Conservation (phyloP, 2,329 filamentous ascomycete species). For the Fusarium sp. region DNA sequence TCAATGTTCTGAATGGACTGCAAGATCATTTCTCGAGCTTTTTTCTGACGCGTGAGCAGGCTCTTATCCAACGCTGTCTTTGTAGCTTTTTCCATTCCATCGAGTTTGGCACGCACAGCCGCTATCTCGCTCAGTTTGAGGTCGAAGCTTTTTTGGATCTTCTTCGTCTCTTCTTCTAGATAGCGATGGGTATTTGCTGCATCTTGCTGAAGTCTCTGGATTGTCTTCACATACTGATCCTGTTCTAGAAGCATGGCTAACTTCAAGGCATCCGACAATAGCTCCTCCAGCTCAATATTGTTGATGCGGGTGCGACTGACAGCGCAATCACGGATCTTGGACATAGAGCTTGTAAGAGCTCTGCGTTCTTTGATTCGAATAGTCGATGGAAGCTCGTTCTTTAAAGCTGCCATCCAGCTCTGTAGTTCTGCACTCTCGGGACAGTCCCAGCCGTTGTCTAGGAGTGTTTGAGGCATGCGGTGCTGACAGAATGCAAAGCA, state of each 20-base stretch:
- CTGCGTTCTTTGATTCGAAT: accelerated
- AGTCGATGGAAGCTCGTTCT: accelerated
- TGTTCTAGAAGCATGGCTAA: accelerated
- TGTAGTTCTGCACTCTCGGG: neutral
- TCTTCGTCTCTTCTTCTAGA: neutral
- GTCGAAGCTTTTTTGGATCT: accelerated
- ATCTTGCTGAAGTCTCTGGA: accelerated
- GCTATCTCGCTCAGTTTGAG: neutral
- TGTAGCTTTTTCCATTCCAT: neutral
- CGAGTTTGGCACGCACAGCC: neutral
- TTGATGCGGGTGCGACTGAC: neutral
- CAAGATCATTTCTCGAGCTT: neutral
- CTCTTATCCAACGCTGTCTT: accelerated
- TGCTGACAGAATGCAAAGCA: neutral
- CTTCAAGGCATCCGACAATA: neutral
- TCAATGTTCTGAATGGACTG: neutral
- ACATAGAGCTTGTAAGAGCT: accelerated
- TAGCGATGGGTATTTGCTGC: accelerated
- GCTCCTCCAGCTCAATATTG: accelerated
- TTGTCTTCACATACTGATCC: accelerated
- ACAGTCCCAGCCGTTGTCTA: neutral
- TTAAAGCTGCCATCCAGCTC: neutral
- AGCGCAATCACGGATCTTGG: neutral
- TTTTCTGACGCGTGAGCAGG: neutral
- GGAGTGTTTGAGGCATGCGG: neutral